Evolutionary conservation across 495 filamentous ascomycete species (phyloP), one percentile per base, ranked within the genome.

Genomic region (Aspergillus haitiensis): DNA sequence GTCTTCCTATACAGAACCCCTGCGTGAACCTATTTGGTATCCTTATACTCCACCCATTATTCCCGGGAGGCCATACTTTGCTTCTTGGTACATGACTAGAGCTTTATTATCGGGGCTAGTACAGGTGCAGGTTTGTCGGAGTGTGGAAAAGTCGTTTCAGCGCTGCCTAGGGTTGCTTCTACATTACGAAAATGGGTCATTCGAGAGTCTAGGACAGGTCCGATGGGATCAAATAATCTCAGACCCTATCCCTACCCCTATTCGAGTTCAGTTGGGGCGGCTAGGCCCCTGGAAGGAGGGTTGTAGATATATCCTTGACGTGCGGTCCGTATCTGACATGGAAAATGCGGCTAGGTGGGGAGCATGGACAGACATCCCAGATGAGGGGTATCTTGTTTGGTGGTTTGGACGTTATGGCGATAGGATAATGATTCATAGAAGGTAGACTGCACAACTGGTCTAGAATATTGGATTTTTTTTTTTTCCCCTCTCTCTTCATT

Each of bases 151-250:
- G 2, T 47, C 44, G 0, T 47, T 47, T 7, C 9, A 7, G 9
- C 44, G 44, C 44, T 47, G 44, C 16, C n/a, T 47, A 18, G 44
- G 44, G n/a, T 18, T 47, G 7, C 44, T 47, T 5, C 44, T 47
- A 18, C 44, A 47, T 47, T 47, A 47, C 44, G 44, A 47, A 21
- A 15, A 47, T 9, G 44, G 44, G 5, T n/a, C 44, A 21, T 15
- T 47, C 6, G 44, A 47, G 44, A 47, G 44, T 21, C 15, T 47
- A 7, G 44, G 44, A 47, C 44, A 47, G 16, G 16, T 47, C 44
- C 44, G 44, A 47, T 47, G 44, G 44, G 44, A 47, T 47, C 44
- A 47, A 18, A 21, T 47, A 21, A 10, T 47, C 16, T 47, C 16
- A 9, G 44, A 47, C 6, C 16, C 44, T 9, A 47, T 47, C 21